phyloP scores from a whole-genome alignment of 2,329 filamentous ascomycete species.

The Cladosporium austrohemisphaericum region DNA sequence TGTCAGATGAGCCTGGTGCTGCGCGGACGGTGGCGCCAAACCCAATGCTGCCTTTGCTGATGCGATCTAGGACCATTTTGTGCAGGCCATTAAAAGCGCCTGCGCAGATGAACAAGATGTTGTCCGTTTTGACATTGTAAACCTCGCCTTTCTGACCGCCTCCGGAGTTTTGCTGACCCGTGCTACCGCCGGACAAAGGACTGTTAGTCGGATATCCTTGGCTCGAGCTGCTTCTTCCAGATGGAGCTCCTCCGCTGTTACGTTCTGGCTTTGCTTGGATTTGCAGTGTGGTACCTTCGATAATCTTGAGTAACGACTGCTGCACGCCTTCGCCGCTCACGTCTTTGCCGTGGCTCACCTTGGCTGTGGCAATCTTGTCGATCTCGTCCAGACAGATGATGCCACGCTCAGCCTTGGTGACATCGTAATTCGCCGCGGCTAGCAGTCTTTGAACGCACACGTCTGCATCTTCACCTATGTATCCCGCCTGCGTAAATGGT shows the following conservation, averaged over 20 bases:
- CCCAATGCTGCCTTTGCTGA: slow-evolving; percentile 81
- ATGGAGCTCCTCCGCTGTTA: slow-evolving; percentile 33
- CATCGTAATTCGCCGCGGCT: slow-evolving; percentile 84
- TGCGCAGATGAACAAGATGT: slow-evolving; percentile 95
- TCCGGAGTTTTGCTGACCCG: slow-evolving; percentile 23
- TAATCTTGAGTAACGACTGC: slow-evolving; percentile 89
- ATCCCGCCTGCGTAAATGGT: slow-evolving; percentile 91
- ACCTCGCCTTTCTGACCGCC: slow-evolving; percentile 51
- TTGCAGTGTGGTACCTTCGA: slow-evolving; percentile 91
- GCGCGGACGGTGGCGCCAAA: slow-evolving; percentile 80
- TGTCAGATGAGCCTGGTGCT: slow-evolving; percentile 35
- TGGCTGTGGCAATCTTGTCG: slow-evolving; percentile 90
- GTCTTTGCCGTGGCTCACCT: slow-evolving; percentile 84
- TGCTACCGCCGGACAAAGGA: slow-evolving; percentile 35
- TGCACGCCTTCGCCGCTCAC: slow-evolving; percentile 96
- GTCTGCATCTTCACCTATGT: slow-evolving; percentile 97
- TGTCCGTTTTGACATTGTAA: slow-evolving; percentile 81
- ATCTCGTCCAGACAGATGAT: slow-evolving; percentile 97
- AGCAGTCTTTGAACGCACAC: slow-evolving; percentile 87
- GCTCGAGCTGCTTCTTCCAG: slow-evolving; percentile 12
- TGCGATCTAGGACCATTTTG: slow-evolving; percentile 80
- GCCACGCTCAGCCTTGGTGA: slow-evolving; percentile 77
- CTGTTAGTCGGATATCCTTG: slow-evolving; percentile 34
- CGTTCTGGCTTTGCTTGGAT: slow-evolving; percentile 80
- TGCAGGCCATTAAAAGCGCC: slow-evolving; percentile 92